Evolutionary conservation across 176 grass and related monocot genomes (phyloP), one percentile per base, ranked within the genome.

Genomic region (Guadua angustifolia): DNA sequence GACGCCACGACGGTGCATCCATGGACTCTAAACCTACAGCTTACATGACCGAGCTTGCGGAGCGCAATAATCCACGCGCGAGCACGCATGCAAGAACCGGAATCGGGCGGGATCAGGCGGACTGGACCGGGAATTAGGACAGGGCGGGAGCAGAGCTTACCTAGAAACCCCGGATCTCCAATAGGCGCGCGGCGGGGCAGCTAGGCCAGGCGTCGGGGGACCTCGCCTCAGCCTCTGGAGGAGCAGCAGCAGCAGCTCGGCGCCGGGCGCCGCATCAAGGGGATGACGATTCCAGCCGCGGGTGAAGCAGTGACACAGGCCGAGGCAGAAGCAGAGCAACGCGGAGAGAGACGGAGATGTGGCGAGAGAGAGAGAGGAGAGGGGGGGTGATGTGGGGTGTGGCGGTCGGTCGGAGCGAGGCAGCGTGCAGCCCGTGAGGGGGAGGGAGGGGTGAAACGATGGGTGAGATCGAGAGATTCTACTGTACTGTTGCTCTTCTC

Each of bases 401-500:
- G 78, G 33, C 69, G 81, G 79, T 82, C 79, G 52, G 80, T 61
- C 80, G 68, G 67, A 82, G 80, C 80, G 81, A 83, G 56, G 81
- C 81, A 74, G 81, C 81, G 69, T 17, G 81, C 43, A 49, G 81
- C 69, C 53, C 80, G 80, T 73, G 80, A 60, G 39, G 25, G 39
- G 25, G 38, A 21, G 6, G 32, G 43, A 5, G 47, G 62, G 42
- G 77, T 22, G 66, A 35, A 36, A 66, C 45, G 26, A 61, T 72
- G 52, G 52, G 40, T n/a, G 66, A 53, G 29, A 80, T 66, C 43
- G 66, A 32, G n/a, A 57, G 79, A 81, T 69, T 78, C 47, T 24
- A 33, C 9, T 21, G 40, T 32, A 45, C 42, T 63, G 3, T 17
- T 12, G 9, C 26, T 13, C 26, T 3, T 35, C 29, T 35, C 15